phyloP scores from a whole-genome alignment of 2,329 filamentous ascomycete genomes.

The Onygenales sp. region DNA sequence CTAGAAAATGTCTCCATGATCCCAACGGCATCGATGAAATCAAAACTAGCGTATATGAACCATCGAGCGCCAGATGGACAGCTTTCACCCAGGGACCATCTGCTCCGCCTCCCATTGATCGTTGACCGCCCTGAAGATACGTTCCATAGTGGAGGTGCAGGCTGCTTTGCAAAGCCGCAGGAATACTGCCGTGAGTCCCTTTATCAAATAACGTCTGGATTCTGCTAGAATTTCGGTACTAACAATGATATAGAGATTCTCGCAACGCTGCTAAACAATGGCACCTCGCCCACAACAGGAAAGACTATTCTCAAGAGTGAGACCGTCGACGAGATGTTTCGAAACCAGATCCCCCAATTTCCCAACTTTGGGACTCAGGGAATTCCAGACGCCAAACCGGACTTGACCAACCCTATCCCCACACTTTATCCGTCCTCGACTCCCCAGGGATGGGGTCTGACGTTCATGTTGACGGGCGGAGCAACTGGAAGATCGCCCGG shows the following conservation, averaged over 20 bases:
- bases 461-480: slow-evolving; percentile 47
- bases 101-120: slow-evolving; percentile 38
- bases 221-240: background rate
- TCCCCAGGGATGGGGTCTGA: slow-evolving; percentile 57
- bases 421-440: slow-evolving; percentile 41
- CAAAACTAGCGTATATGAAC: slow-evolving; percentile 49
- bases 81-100: slow-evolving; percentile 39
- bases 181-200: slow-evolving; percentile 49
- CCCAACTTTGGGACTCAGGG: slow-evolving; percentile 43
- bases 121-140: slow-evolving; percentile 31
- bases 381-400: slow-evolving; percentile 39
- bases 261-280: slow-evolving; percentile 54
- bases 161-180: slow-evolving; percentile 49
- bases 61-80: slow-evolving; percentile 38
- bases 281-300: slow-evolving; percentile 49
- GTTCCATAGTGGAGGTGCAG: slow-evolving; percentile 54
- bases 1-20: slow-evolving; percentile 48
- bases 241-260: slow-evolving; percentile 42
- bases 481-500: slow-evolving; percentile 43
- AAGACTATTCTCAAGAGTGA: slow-evolving; percentile 44
- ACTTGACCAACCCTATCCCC: slow-evolving; percentile 38
- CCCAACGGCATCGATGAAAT: slow-evolving; percentile 44
- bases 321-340: slow-evolving; percentile 56
- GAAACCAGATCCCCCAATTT: slow-evolving; percentile 50
- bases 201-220: background rate